Percentiles rank a stretch among this genome's conserved stretches.
Evolutionary conservation across 176 grass and related monocot species (phyloP).

Genomic region (Rhynchospora breviuscula): DNA sequence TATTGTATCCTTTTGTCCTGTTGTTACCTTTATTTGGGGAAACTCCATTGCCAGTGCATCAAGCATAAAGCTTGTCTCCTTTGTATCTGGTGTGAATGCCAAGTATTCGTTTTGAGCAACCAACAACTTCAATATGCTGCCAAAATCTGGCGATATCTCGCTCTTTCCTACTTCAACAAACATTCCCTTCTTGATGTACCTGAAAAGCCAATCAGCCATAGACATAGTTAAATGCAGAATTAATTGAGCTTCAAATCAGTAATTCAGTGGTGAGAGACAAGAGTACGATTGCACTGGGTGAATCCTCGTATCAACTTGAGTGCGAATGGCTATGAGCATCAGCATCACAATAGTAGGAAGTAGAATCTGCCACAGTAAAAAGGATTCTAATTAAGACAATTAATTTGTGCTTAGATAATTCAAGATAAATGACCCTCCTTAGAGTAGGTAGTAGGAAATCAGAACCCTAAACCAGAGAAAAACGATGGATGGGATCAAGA

Average conservation of each 20-base stretch:
- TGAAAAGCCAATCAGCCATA: slow-evolving; percentile 16
- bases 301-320: slow-evolving; percentile 34
- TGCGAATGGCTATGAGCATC: slow-evolving; percentile 36
- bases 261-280: neutral
- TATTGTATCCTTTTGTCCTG: neutral
- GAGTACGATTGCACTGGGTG: slow-evolving; percentile 44
- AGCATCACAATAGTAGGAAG: slow-evolving; percentile 46
- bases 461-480: neutral
- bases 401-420: neutral
- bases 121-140: slow-evolving; percentile 32
- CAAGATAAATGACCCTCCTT: neutral
- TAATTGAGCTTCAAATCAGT: neutral
- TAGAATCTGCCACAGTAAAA: slow-evolving; percentile 32
- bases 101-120: slow-evolving; percentile 31
- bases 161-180: slow-evolving; percentile 45
- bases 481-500: neutral
- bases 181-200: slow-evolving; percentile 41
- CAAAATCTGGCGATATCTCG: slow-evolving; percentile 49
- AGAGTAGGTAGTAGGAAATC: no score
- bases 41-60: slow-evolving; percentile 30
- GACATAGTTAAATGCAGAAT: neutral
- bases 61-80: slow-evolving; percentile 30
- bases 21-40: slow-evolving; percentile 38
- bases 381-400: neutral
- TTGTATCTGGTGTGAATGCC: slow-evolving; percentile 39